Conservation (phyloP, 2,329 filamentous ascomycete species). For the Mollisiaceae sp. region DNA sequence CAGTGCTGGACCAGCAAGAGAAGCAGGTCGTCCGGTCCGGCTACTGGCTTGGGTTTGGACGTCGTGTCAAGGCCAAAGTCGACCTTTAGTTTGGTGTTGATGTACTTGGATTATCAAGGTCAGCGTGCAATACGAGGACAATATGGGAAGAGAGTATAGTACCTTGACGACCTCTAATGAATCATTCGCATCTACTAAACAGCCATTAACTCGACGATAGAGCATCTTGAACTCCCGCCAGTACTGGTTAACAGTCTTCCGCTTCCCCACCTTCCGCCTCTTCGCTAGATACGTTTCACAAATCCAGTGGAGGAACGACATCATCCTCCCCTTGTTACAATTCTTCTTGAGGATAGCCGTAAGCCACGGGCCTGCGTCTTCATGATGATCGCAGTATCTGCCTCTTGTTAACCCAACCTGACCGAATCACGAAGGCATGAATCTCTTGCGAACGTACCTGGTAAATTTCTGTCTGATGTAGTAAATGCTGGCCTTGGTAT, state of each 20-base stretch:
- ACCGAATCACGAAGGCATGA: too few species aligned
- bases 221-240: constrained; percentile 24
- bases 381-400: too few species aligned
- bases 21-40: constrained; percentile 33
- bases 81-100: constrained; percentile 28
- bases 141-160: constrained; percentile 4
- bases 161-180: constrained; percentile 28
- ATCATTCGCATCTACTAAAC: constrained; percentile 25
- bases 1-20: constrained; percentile 34
- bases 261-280: too few species aligned
- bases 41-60: constrained; percentile 32
- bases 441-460: too few species aligned
- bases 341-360: too few species aligned
- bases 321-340: too few species aligned
- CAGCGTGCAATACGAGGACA: constrained; percentile 23
- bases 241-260: constrained; percentile 7
- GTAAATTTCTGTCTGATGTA: too few species aligned
- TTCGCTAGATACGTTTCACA: too few species aligned
- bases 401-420: too few species aligned
- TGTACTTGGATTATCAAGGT: constrained; percentile 24
- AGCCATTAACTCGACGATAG: constrained; percentile 23
- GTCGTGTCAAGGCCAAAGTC: constrained; percentile 27
- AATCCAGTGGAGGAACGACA: too few species aligned
- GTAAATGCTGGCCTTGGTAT: too few species aligned
- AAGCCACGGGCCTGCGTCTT: too few species aligned